Base-by-base conservation (phyloP, 345 rosid genomes). In the Heritiera littoralis region DNA sequence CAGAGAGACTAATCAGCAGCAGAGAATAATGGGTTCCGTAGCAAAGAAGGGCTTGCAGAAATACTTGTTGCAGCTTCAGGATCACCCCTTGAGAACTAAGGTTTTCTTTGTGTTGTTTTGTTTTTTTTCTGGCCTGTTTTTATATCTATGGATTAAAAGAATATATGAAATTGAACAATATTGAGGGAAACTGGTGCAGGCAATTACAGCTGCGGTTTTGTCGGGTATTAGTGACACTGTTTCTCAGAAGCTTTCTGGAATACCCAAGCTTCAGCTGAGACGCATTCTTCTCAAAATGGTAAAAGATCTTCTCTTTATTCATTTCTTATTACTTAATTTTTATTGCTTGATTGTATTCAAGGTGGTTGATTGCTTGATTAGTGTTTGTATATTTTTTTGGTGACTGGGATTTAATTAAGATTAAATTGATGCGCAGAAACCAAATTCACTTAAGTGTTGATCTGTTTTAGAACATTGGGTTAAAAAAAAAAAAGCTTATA, bases 241-340 rank as follows among this genome's bases (percentile, higher is more conserved):
- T 66, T 85, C 95, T 0, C 99, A 94, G 88, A 96, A 96, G 78
- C 94, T 93, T 11, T 83, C 95, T 71, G 97, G 97, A 38, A 93
- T 92, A 78, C 89, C 89, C 85, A 90, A 91, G 81, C 89, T 95
- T 89, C 96, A 92, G 80, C 76, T 96, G 66, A 90, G 89, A 84
- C 85, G 97, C 40, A 88, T 93, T 82, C 85, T 91, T 79, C 97
- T 93, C 86, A 92, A 93, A 95, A 88, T 92, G 97, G 99, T 92
- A 59, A 72, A 77, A 54, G 48, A 35, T 72, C 41, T 3, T 66
- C 74, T 59, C 55, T 41, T 78, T 74, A 61, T 73, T 28, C 43
- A 45, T 12, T 5, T 49, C 7, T 71, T 14, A 46, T 49, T 49
- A 5, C 14, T 71, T 20, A 11, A 7, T 46, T 3, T 17, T 17